Base-by-base conservation (phyloP, 2,329 filamentous ascomycete genomes). In the Neopestalotiopsis rosae region DNA sequence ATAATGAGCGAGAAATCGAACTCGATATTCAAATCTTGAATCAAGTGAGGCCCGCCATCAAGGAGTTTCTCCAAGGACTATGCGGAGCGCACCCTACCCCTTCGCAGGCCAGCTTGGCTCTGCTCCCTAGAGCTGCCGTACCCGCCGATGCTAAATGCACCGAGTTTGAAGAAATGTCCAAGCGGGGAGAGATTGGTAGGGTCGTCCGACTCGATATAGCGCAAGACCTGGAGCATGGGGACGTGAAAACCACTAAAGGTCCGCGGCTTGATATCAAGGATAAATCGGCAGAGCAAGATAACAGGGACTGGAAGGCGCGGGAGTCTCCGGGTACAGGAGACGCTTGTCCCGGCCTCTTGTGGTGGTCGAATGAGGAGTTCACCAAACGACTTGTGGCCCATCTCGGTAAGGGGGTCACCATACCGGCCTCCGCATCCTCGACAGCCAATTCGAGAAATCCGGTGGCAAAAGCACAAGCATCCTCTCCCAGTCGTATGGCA, bases 341-440 rank as follows among this genome's bases (percentile, higher is more conserved):
- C 2, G 45, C 69, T 0, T 3, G 67, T 2, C 20, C 61, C 4
- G 58, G 71, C 17, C 61, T 69, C 3, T 79, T 82, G 68, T 88
- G 85, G 85, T 88, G 84, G 81, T 72, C 71, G 1, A 84, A 88
- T 61, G 84, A 84, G 68, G 76, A 74, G 2, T 81, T 85, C 80
- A 85, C 86, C 0, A 71, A 69, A 7, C 81, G 86, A 0, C 74
- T 88, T 12, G 85, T 85, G 12, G 76, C 71, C 4, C 80, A 82
- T 65, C 74, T 88, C 45, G 17, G n/a, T 9, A 24, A 17, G n/a
- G 34, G 10, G 0, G 71, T 77, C 12, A 61, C 58, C n/a, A 57
- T 12, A n/a, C 52, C 71, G 32, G 61, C 64, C 4, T 28, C 62
- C 13, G 42, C 68, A 20, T 38, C 61, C 17, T 63, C 65, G 20